phyloP scores from a whole-genome alignment of 1,284 basidiomycete species.

The Boletus subluridellus region DNA sequence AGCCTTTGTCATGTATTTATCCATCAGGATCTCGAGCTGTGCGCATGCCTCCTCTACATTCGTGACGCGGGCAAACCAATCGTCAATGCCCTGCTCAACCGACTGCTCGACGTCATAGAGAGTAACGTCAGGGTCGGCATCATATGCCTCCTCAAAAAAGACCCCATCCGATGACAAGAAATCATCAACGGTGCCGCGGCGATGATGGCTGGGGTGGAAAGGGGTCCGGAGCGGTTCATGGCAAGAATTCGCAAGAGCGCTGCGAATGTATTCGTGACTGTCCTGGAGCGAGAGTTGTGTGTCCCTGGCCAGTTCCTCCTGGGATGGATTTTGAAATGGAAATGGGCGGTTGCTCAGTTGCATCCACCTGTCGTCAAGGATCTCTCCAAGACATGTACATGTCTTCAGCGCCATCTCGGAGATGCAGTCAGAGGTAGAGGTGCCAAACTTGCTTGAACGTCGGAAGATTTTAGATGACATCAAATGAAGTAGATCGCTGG shows the following conservation, averaged over 20 bases:
- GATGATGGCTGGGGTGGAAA: slow-evolving; percentile 11
- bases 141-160: slow-evolving; percentile 14
- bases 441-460: neutral
- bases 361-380: slow-evolving; percentile 3
- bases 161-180: slow-evolving; percentile 12
- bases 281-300: slow-evolving; percentile 29
- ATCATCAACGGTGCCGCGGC: slow-evolving; percentile 10
- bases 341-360: neutral
- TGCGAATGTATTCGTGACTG: slow-evolving; percentile 26
- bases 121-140: slow-evolving; percentile 15
- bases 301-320: slow-evolving; percentile 26
- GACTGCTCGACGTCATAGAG: slow-evolving; percentile 36
- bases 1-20: slow-evolving; percentile 21
- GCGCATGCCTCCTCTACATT: slow-evolving; percentile 1
- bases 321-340: slow-evolving; percentile 24
- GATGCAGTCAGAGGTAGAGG: neutral
- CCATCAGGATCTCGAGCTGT: slow-evolving; percentile 24
- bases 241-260: slow-evolving; percentile 1
- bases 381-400: neutral
- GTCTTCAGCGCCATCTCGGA: slow-evolving; percentile 4
- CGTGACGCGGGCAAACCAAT: slow-evolving; percentile 26
- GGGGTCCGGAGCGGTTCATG: neutral
- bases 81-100: slow-evolving; percentile 27
- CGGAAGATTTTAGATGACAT: neutral
- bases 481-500: neutral